Evolutionary conservation across 2,329 filamentous ascomycete genomes (phyloP), one percentile per base, ranked within the genome.

Genomic region (Cercospora beticola): DNA sequence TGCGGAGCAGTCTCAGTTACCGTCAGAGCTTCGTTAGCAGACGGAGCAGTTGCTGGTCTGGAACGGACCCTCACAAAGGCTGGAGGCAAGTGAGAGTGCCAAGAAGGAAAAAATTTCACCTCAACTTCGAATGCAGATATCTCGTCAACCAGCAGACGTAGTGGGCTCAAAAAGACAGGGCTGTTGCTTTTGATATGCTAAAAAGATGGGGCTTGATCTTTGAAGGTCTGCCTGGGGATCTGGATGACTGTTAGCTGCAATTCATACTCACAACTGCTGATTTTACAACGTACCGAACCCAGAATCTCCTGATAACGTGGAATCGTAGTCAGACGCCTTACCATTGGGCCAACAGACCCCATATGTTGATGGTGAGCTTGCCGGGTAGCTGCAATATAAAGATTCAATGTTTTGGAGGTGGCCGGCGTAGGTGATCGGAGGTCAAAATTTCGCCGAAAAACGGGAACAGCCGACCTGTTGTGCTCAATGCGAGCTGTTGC

Each of bases 301-400:
- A 59, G 56, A 59, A 59, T 59, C 56, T 59, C 56, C 56, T 59
- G 56, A 59, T 59, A 5, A 14, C 56, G 28, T 16, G 8, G 16
- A 59, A 21, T 59, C 56, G 56, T 59, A 59, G 56, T 59, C 56
- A 59, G 56, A 59, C 56, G 56, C 56, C 56, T 59, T 59, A 59
- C 56, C 56, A 59, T 59, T 59, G 56, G 56, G 56, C 56, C 56
- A 59, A 59, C 28, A 8, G 30, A 21, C 30, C 56, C n/a, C 5
- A 16, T 2, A 4, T 10, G 21, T 6, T 8, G 21, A 30, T 57
- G 49, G 7, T 2, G 2, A 16, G 8, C 2, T 18, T 10, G 8
- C 18, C 1, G 3, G 5, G 33, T 0, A 5, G 33, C 9, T 12
- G 5, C 12, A 5, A 14, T 36, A 36, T 36, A 4, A 6, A 16